Conservation (phyloP, 345 rosid species). For the Gossypioides kirkii region DNA sequence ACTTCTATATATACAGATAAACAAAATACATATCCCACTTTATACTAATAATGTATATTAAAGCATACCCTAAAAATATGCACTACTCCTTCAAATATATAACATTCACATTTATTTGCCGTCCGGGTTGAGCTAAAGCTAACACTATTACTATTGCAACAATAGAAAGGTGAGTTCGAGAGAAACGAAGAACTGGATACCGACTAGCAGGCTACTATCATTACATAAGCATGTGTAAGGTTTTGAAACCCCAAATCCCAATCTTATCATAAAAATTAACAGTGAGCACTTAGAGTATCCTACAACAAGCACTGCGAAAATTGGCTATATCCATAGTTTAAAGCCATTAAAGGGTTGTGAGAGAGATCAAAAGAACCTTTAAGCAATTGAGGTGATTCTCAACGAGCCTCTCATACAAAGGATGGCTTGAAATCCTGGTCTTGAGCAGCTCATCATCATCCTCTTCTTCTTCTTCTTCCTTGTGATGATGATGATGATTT, state of each 20-base stretch:
- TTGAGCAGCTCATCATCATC: conserved; percentile 31
- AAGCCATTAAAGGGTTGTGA: neutral
- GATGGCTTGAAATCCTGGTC: conserved; percentile 48
- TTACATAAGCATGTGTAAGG: neutral
- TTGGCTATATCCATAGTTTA: too few relatives aligned
- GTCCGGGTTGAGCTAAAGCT: too few relatives aligned
- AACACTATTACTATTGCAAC: too few relatives aligned
- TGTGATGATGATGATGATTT: neutral
- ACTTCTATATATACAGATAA: too few relatives aligned
- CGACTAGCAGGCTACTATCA: too few relatives aligned
- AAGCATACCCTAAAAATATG: neutral
- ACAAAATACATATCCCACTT: too few relatives aligned
- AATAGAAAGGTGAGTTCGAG: too few relatives aligned
- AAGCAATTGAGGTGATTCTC: conserved; percentile 46
- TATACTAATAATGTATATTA: neutral
- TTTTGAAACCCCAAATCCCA: neutral
- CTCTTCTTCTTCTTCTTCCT: conserved; percentile 1
- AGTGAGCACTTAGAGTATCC: neutral
- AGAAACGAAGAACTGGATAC: too few relatives aligned
- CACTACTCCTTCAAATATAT: too few relatives aligned
- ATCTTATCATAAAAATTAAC: neutral
- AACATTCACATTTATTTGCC: too few relatives aligned
- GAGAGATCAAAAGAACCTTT: conserved; percentile 28
- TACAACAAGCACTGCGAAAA: neutral
- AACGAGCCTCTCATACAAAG: conserved; percentile 42